phyloP scores from a whole-genome alignment of 208 protist species.

The Wallacemonas sp. region DNA sequence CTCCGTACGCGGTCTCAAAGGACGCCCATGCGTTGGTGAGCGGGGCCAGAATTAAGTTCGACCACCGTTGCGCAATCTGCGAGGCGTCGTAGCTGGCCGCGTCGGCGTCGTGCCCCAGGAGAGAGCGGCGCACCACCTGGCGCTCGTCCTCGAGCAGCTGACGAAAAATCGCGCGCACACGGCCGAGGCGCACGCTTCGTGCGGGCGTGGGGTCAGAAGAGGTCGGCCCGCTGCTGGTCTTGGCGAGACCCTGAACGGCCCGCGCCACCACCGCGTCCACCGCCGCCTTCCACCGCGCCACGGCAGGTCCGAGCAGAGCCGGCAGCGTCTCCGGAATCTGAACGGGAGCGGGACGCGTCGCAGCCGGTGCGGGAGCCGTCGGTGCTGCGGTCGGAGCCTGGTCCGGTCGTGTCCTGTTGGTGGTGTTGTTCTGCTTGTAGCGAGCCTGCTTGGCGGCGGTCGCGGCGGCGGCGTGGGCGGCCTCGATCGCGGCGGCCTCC shows the following conservation, averaged over 20 bases:
- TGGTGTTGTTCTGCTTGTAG: conserved; percentile 3
- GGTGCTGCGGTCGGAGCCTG: not conserved
- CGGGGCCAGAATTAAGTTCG: conserved; percentile 61
- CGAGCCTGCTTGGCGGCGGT: not conserved
- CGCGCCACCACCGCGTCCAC: conserved; percentile 55
- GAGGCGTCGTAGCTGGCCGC: conserved; percentile 53
- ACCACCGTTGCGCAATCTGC: conserved; percentile 55
- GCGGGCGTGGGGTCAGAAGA: not conserved
- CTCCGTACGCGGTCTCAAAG: conserved; percentile 76
- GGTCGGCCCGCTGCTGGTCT: not conserved
- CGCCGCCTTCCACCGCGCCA: conserved; percentile 72
- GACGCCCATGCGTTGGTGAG: conserved; percentile 64
- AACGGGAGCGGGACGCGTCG: conserved; percentile 21
- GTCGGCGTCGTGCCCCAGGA: not conserved
- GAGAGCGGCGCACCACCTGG: conserved; percentile 11
- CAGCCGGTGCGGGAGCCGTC: not conserved
- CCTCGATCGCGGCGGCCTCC: not conserved
- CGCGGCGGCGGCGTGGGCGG: not conserved
- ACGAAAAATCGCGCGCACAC: conserved; percentile 53
- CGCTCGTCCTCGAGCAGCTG: conserved; percentile 62
- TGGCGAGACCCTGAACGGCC: conserved; percentile 7
- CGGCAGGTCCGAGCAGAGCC: conserved; percentile 47
- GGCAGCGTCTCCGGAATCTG: conserved; percentile 39
- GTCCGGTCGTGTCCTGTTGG: not conserved
- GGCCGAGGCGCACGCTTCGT: not conserved